Evolutionary conservation across 495 filamentous ascomycete genomes (phyloP), one percentile per base, ranked within the genome.

Genomic region (Daldinia bambusicola): DNA sequence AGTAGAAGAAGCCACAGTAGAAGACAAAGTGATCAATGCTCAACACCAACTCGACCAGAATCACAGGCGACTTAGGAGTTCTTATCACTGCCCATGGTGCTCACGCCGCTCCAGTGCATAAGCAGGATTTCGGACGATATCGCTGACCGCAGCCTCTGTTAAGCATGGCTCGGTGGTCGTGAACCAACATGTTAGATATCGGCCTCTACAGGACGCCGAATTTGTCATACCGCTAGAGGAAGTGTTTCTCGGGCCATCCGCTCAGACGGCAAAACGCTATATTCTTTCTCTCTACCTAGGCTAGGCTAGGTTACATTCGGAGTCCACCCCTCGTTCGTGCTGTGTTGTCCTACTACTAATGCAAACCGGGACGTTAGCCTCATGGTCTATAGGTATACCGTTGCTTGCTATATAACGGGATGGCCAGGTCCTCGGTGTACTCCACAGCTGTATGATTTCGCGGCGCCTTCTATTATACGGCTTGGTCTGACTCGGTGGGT

Each of bases 191-290:
- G 60, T 61, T 43, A 52, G n/a, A 52, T 55, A 55, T 60, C 53
- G 41, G 38, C 53, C 63, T 67, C 32, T 61, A 61, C 37, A 64
- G 20, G 64, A 56, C 55, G 48, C 55, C 60, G 64, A 67, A 68
- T 64, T 48, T 18, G 43, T 48, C 43, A 48, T 48, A 48, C 43
- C 43, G 43, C 43, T 48, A 26, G 43, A 16, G 43, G 43, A 48
- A 20, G 38, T 26, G 51, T 36, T 36, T 71, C 55, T 60, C 53
- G 63, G 36, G 60, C 52, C 53, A 63, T 63, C 43, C 55, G 43
- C 69, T 53, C 53, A 60, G 59, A 50, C 7, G 56, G 50, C 30
- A 56, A 64, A 48, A 16, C 43, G 43, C 43, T 22, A 22, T 22
- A 20, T 9, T 48, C 6, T 22, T 18, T 22, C 8, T 22, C 43